A percentile compares a stretch with the other conserved stretches of the same genome.
These are phyloP conservation scores for Deuterostichococcus epilithicus DNA, from an alignment of 139 green algal species.

Conservation along the genomic window DNA sequence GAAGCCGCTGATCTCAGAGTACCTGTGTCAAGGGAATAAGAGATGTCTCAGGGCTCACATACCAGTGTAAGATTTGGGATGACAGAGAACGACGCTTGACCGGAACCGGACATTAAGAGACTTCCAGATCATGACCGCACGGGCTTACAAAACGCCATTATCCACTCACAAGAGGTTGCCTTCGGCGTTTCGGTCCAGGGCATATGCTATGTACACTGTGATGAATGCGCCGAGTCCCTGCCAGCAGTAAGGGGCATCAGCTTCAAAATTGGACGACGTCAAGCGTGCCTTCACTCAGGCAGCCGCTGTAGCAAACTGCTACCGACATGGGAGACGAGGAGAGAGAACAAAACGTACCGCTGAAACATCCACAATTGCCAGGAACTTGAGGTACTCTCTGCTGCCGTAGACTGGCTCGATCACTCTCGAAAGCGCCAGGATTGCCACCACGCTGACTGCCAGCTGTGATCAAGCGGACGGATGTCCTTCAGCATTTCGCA, in stretches of 20 bases:
- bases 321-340: too few relatives aligned
- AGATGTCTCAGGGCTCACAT: background rate
- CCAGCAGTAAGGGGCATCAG: too few relatives aligned
- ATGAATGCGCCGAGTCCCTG: conserved; percentile 52
- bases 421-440: conserved; percentile 67
- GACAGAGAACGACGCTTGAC: too few relatives aligned
- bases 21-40: conserved; percentile 37
- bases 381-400: conserved; percentile 75
- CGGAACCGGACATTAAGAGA: too few relatives aligned
- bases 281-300: too few relatives aligned
- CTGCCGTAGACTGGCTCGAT: conserved; percentile 84
- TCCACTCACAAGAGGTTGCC: conserved; percentile 61
- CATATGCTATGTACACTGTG: conserved; percentile 58
- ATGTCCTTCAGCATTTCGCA: background rate
- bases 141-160: too few relatives aligned
- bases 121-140: too few relatives aligned
- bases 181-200: conserved; percentile 21
- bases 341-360: too few relatives aligned
- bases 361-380: conserved; percentile 54
- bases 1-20: conserved; percentile 77
- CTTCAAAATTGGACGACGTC: too few relatives aligned
- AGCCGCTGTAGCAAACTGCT: too few relatives aligned
- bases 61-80: background rate
- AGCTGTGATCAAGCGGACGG: conserved; percentile 42
- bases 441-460: conserved; percentile 38